phyloP scores from a whole-genome alignment of 176 grass and related monocot species.

The Oryza australiensis region DNA sequence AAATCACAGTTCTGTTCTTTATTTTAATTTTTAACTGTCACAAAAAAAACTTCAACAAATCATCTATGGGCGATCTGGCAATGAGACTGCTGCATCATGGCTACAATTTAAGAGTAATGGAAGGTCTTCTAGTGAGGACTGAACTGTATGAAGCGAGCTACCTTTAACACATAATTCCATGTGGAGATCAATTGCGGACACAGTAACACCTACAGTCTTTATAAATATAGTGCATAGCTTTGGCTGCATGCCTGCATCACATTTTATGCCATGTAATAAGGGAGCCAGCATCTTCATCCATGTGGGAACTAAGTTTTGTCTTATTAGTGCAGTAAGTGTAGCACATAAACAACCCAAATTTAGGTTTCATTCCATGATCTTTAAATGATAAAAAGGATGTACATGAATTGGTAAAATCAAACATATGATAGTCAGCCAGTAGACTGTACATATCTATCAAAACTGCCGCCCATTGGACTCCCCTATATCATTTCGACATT shows the following conservation, averaged over 20 bases:
- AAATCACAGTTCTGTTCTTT: not conserved
- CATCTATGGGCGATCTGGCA: not conserved
- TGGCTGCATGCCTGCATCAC: not conserved
- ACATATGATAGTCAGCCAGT: not conserved
- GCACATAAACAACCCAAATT: not conserved
- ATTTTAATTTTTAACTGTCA: not conserved
- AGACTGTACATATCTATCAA: not conserved
- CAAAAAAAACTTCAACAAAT: not conserved
- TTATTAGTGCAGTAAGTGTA: not conserved
- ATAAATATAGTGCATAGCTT: constrained; percentile 13
- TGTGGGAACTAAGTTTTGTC: not conserved
- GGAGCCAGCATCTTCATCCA: not conserved
- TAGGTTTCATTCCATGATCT: not conserved
- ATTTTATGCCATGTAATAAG: not conserved
- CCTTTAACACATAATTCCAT: not conserved
- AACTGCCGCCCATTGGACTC: not conserved
- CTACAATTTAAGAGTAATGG: not conserved
- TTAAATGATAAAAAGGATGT: not conserved
- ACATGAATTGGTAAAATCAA: not conserved
- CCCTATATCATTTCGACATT: not conserved
- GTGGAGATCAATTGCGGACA: not conserved
- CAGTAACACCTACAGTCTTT: not conserved
- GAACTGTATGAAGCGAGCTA: not conserved
- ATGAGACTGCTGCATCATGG: not conserved
- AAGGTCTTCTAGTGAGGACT: not conserved